Conservation (phyloP, 768 basidiomycete genomes). For the Leccinum truebloodii region DNA sequence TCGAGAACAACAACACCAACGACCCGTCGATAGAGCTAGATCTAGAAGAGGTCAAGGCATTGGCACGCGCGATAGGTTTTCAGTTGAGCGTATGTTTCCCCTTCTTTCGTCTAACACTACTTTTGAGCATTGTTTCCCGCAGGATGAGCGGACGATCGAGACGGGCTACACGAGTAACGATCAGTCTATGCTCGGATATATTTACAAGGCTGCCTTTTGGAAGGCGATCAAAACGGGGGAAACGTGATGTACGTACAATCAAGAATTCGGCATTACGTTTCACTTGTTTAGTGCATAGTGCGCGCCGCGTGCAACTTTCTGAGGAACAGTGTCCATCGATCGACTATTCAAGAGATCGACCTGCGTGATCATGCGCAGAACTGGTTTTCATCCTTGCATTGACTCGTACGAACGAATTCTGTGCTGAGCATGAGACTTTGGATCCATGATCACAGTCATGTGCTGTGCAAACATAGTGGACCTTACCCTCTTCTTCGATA, state of each 20-base stretch:
- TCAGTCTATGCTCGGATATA: constrained; percentile 79
- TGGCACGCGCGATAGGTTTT: constrained; percentile 78
- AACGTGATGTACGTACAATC: background rate
- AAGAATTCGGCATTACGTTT: background rate
- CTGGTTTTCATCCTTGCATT: too few species aligned
- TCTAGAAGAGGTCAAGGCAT: constrained; percentile 82
- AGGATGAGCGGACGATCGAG: constrained; percentile 81
- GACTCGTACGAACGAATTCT: too few species aligned
- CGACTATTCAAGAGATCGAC: too few species aligned
- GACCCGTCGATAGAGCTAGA: constrained; percentile 87
- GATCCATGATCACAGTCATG: background rate
- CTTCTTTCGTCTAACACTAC: background rate
- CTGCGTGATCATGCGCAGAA: too few species aligned
- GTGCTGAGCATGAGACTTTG: too few species aligned
- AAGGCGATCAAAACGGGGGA: constrained; percentile 57
- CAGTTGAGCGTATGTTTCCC: constrained; percentile 63
- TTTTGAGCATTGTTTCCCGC: constrained; percentile 17
- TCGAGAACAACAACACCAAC: constrained; percentile 81
- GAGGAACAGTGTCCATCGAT: background rate
- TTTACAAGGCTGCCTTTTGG: constrained; percentile 87
- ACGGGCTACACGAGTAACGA: constrained; percentile 87
- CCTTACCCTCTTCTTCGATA: background rate
- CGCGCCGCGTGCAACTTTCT: background rate
- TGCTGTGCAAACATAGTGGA: background rate
- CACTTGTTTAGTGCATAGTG: background rate